These are phyloP conservation scores for Fusarium chlamydosporum DNA, from an alignment of 2,329 filamentous ascomycete genomes.

Conservation along the genomic window DNA sequence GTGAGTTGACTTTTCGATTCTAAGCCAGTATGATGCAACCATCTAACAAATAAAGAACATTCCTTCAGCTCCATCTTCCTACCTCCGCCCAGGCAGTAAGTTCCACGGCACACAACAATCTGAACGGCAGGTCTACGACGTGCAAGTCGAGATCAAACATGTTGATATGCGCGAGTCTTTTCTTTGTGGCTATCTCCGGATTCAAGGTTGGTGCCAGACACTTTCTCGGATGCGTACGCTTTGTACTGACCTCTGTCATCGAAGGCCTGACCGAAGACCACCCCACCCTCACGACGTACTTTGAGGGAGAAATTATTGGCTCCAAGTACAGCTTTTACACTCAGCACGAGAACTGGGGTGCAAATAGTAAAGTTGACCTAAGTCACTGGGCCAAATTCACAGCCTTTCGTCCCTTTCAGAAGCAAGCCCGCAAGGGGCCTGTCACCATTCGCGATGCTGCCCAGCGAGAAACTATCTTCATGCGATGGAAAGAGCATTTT, in stretches of 20 bases:
- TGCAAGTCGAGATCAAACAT: conserved; percentile 96
- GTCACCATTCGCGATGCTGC: conserved; percentile 76
- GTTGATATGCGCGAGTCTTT: conserved; percentile 96
- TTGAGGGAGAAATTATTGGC: conserved; percentile 98
- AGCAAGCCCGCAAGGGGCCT: conserved; percentile 69
- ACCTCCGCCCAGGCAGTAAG: conserved; percentile 86
- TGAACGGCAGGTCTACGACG: conserved; percentile 92
- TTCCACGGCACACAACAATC: conserved; percentile 94
- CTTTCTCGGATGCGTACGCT: background rate
- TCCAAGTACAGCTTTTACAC: conserved; percentile 95
- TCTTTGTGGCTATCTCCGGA: conserved; percentile 93
- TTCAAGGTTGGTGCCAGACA: conserved; percentile 78
- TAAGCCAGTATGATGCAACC: conserved; percentile 10
- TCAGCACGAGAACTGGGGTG: conserved; percentile 90
- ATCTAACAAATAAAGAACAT: conserved; percentile 67
- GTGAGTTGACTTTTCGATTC: conserved; percentile 49
- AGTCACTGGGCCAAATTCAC: conserved; percentile 94
- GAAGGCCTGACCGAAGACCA: conserved; percentile 93
- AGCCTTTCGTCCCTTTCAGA: conserved; percentile 82
- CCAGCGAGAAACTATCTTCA: conserved; percentile 91
- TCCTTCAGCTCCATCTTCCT: conserved; percentile 86
- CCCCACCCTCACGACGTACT: conserved; percentile 97
- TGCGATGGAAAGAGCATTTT: conserved; percentile 99
- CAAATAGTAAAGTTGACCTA: conserved; percentile 89
- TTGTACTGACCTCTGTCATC: conserved; percentile 34